phyloP scores from a whole-genome alignment of 1,139 yeast genomes.

The Suhomyces guaymorum region DNA sequence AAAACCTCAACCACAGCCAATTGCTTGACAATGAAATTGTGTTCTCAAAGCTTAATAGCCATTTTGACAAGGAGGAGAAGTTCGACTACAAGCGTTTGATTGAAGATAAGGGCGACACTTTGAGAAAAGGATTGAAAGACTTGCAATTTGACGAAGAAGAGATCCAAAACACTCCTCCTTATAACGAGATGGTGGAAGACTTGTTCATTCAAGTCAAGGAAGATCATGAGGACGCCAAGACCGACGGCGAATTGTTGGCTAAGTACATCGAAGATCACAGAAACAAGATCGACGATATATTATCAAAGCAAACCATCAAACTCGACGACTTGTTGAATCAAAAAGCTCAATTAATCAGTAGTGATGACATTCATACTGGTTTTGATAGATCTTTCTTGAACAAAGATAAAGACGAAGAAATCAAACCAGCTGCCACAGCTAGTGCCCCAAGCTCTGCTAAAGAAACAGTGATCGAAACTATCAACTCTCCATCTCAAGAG shows the following conservation, averaged over 20 bases:
- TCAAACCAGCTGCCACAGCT: conserved; percentile 12
- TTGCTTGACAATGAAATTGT: conserved; percentile 42
- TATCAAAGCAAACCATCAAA: conserved; percentile 59
- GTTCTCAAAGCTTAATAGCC: conserved; percentile 42
- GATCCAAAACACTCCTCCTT: conserved; percentile 71
- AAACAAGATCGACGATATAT: conserved; percentile 64
- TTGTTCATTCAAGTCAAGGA: conserved; percentile 68
- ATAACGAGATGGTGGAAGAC: conserved; percentile 92
- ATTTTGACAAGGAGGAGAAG: conserved; percentile 61
- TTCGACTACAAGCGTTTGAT: conserved; percentile 44
- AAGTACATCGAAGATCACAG: conserved; percentile 59
- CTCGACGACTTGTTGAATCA: conserved; percentile 69
- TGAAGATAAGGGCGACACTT: conserved; percentile 35
- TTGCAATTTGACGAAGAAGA: conserved; percentile 48
- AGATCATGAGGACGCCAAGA: conserved; percentile 54
- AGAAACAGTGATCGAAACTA: conserved; percentile 31
- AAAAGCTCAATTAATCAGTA: conserved; percentile 72
- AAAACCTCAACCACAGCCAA: conserved; percentile 40
- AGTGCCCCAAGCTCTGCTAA: conserved; percentile 12
- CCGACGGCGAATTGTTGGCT: conserved; percentile 33
- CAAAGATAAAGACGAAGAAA: conserved; percentile 42
- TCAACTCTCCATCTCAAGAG: conserved; percentile 20
- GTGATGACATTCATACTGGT: conserved; percentile 93
- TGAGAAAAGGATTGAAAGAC: conserved; percentile 48
- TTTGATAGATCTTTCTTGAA: conserved; percentile 84